Evolutionary conservation across 306 rosid species (phyloP).

Genomic region (Corylus heterophylla): DNA sequence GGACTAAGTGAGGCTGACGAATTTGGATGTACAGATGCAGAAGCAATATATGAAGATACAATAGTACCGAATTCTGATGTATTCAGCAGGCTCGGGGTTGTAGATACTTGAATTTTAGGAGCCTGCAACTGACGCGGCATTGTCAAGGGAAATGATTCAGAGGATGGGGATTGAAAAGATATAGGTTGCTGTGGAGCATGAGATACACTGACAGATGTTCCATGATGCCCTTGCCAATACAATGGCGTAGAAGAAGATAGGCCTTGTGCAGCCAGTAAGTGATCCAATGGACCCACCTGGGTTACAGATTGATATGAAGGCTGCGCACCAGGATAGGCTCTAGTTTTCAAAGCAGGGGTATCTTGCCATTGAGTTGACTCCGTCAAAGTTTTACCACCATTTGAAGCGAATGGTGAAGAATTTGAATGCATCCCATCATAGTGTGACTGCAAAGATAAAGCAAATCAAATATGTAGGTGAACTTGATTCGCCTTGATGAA

Average conservation of each 20-base stretch:
- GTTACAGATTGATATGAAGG: slow-evolving; percentile 44
- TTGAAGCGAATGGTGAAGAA: slow-evolving; percentile 33
- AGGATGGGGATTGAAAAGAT: slow-evolving; percentile 35
- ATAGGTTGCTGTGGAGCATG: slow-evolving; percentile 36
- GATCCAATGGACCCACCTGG: slow-evolving; percentile 35
- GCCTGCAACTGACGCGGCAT: slow-evolving; percentile 37
- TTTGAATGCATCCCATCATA: slow-evolving; percentile 30
- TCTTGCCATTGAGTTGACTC: slow-evolving; percentile 52
- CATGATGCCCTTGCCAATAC: slow-evolving; percentile 43
- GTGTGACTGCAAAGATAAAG: slow-evolving; percentile 43
- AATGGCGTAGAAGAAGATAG: slow-evolving; percentile 40
- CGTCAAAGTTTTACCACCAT: slow-evolving; percentile 35
- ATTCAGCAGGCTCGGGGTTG: slow-evolving; percentile 31
- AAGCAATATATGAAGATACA: slow-evolving; percentile 30
- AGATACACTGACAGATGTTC: slow-evolving; percentile 28
- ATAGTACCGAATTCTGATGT: slow-evolving; percentile 37
- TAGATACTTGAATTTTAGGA: slow-evolving; percentile 41
- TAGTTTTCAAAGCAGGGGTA: slow-evolving; percentile 38
- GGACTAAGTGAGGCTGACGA: slow-evolving; percentile 31
- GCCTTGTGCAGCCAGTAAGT: slow-evolving; percentile 31
- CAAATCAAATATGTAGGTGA: background rate
- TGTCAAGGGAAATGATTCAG: slow-evolving; percentile 29
- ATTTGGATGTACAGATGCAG: slow-evolving; percentile 45
- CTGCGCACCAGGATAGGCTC: slow-evolving; percentile 37
- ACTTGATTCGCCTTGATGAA: background rate